Conservation (phyloP, 192 early-diverging fungal species). For the Kappamyces sp. region DNA sequence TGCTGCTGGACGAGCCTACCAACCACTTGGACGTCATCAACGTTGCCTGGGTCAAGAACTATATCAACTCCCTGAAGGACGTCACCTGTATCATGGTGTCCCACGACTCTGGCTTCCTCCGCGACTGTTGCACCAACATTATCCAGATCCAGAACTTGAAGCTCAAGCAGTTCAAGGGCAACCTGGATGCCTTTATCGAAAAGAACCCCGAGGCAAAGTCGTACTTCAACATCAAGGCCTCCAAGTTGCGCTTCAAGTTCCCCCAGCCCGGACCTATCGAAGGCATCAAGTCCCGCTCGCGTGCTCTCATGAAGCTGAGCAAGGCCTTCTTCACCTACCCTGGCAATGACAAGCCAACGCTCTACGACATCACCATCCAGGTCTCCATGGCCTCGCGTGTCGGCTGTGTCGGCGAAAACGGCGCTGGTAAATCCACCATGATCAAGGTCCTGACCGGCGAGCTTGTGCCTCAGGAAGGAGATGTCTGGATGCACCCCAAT, state of each 20-base stretch:
- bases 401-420: constrained; percentile 69
- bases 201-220: constrained; percentile 64
- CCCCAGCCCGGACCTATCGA: constrained; percentile 70
- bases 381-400: constrained; percentile 73
- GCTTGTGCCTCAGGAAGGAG: constrained; percentile 60
- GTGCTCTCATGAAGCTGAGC: constrained; percentile 72
- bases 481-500: constrained; percentile 77
- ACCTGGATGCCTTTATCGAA: constrained; percentile 70
- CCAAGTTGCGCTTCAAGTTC: constrained; percentile 67
- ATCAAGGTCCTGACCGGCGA: constrained; percentile 69
- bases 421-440: constrained; percentile 46
- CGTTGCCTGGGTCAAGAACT: constrained; percentile 73
- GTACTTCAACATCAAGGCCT: constrained; percentile 66
- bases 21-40: constrained; percentile 79
- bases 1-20: constrained; percentile 91
- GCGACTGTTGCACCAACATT: constrained; percentile 74
- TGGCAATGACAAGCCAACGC: constrained; percentile 51
- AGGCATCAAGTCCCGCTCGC: constrained; percentile 70
- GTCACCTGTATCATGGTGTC: constrained; percentile 74
- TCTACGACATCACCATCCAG: constrained; percentile 58
- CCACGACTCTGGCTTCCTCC: constrained; percentile 76
- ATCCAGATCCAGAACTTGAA: constrained; percentile 73
- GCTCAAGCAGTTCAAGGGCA: constrained; percentile 72
- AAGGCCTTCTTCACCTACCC: constrained; percentile 68
- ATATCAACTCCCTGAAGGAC: constrained; percentile 57